These are phyloP conservation scores for Cytospora piceicola DNA, from an alignment of 2,329 filamentous ascomycete species.

Conservation along the genomic window DNA sequence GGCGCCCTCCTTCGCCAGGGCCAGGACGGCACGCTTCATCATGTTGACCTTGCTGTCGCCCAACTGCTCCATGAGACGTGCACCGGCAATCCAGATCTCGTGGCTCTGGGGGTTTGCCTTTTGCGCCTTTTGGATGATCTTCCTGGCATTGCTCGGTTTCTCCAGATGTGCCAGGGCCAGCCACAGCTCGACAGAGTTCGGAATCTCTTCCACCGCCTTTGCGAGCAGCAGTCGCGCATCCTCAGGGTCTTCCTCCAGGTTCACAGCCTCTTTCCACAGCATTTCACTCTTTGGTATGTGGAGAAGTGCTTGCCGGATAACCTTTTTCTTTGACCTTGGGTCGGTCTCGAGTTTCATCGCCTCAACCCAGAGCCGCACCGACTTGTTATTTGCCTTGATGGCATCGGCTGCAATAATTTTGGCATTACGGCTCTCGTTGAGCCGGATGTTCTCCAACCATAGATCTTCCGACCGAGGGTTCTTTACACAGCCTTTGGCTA, in stretches of 20 bases:
- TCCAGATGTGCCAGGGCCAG: conserved; percentile 89
- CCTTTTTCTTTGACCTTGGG: conserved; percentile 83
- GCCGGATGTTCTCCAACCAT: conserved; percentile 93
- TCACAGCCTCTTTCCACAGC: conserved; percentile 98
- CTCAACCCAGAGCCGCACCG: conserved; percentile 89
- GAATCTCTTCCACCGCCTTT: conserved; percentile 94
- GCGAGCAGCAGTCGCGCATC: conserved; percentile 88
- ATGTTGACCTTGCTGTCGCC: conserved; percentile 84
- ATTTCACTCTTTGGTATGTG: conserved; percentile 92
- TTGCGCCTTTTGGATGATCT: conserved; percentile 91
- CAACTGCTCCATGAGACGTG: conserved; percentile 84
- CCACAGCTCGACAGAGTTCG: conserved; percentile 92
- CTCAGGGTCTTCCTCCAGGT: conserved; percentile 86
- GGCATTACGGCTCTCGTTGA: conserved; percentile 90
- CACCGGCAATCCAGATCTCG: conserved; percentile 96
- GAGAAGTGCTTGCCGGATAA: conserved; percentile 87
- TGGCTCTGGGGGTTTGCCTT: conserved; percentile 91
- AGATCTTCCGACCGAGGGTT: conserved; percentile 94
- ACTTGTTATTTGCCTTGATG: conserved; percentile 87
- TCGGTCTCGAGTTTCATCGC: conserved; percentile 92
- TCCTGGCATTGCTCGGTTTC: conserved; percentile 87
- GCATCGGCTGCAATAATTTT: conserved; percentile 94
- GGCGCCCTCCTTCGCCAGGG: conserved; percentile 85
- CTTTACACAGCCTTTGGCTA: conserved; percentile 83
- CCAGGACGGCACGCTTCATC: conserved; percentile 91